phyloP scores from a whole-genome alignment of 2,329 filamentous ascomycete species.

The Penicillium frequentans region DNA sequence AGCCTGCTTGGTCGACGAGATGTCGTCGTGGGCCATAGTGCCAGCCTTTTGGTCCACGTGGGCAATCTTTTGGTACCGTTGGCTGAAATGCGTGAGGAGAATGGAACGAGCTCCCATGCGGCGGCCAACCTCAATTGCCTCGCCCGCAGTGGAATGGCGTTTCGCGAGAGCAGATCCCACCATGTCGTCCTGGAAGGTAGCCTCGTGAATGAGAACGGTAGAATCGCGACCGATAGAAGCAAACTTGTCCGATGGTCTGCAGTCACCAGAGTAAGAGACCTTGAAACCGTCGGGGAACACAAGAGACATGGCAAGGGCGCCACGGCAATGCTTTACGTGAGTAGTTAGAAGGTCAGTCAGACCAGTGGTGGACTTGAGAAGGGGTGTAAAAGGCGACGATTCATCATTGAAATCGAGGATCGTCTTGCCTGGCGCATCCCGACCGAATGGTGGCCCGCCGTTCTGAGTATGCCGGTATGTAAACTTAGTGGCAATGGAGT shows the following conservation, averaged over 20 bases:
- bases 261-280: constrained; percentile 92
- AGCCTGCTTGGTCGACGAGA: neutral
- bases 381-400: constrained; percentile 32
- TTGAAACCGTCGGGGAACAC: constrained; percentile 80
- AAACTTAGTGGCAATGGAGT: constrained; percentile 26
- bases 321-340: constrained; percentile 74
- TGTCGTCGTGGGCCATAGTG: constrained; percentile 7
- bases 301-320: constrained; percentile 73
- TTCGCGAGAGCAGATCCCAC: constrained; percentile 76
- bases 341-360: constrained; percentile 68
- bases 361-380: constrained; percentile 56
- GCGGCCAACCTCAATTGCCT: constrained; percentile 76
- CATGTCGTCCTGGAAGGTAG: constrained; percentile 90
- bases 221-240: constrained; percentile 68
- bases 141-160: constrained; percentile 84
- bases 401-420: constrained; percentile 28
- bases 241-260: constrained; percentile 73
- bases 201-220: constrained; percentile 90
- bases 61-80: constrained; percentile 81
- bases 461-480: constrained; percentile 30
- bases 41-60: constrained; percentile 38
- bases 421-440: constrained; percentile 19
- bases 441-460: constrained; percentile 27
- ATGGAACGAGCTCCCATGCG: constrained; percentile 78
- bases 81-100: constrained; percentile 90